Evolutionary conservation across 495 filamentous ascomycete genomes (phyloP), one percentile per base, ranked within the genome.

Genomic region (Penicillium paxilli): DNA sequence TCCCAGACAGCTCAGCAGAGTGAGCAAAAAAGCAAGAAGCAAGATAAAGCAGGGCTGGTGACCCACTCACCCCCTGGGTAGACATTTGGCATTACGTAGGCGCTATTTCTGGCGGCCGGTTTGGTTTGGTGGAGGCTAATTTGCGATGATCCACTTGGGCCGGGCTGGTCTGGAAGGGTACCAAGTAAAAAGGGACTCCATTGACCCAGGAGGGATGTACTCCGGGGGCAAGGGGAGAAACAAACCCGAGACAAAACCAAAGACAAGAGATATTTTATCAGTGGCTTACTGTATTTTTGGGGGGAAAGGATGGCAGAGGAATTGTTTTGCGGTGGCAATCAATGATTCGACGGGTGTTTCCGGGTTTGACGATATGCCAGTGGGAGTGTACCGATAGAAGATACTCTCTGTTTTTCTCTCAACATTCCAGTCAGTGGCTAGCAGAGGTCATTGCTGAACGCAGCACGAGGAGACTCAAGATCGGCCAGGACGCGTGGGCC

Each of bases 81-180:
- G 40, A 42, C n/a, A 32, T 32, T 32, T 32, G 30, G 30, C 30
- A 32, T 32, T 32, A 32, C 30, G 30, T 32, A 32, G 30, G 30
- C 30, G 30, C 30, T 32, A 32, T 11, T 42, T 42, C 4, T 42
- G 19, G 19, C 40, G 20, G 17, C 5, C 30, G 20, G 26, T 48
- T 48, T 22, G 46, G 46, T 48, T 48, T 30, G 46, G 47, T 50
- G 47, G 47, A 50, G 47, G 33, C 47, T 41, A 50, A 50, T 50
- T 41, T 50, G 33, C 33, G 21, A 33, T 16, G 47, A 14, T 35
- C 33, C 47, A 24, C n/a, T 24, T 23, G 47, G 32, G 32, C 47
- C 35, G 22, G 47, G 33, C 47, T 26, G 14, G 33, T 11, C 41
- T 25, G 16, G 23, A 12, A 25, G 19, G 35, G 35, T 11, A 28